Evolutionary conservation across 768 basidiomycete species (phyloP).

Genomic region (Strobilomyces confusus): DNA sequence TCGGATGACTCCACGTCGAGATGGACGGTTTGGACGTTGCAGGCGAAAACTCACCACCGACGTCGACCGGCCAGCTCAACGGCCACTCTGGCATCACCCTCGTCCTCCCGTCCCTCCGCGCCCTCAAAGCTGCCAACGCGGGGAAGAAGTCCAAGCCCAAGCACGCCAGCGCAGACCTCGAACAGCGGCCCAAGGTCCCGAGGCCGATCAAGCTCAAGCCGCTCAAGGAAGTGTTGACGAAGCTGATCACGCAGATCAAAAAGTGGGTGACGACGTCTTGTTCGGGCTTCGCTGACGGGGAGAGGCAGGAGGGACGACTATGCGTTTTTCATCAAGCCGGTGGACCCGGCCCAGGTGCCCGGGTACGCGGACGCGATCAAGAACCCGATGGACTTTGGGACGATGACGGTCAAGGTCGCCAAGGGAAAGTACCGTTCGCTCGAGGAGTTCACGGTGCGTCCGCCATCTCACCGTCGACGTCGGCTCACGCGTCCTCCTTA

Average conservation of each 20-base stretch:
- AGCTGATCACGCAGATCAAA: constrained; percentile 69
- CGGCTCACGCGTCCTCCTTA: neutral
- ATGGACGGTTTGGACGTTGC: constrained; percentile 33
- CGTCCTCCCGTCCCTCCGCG: constrained; percentile 63
- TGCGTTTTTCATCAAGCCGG: constrained; percentile 74
- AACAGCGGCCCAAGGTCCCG: constrained; percentile 32
- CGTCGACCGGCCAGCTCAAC: constrained; percentile 22
- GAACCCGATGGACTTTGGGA: constrained; percentile 90
- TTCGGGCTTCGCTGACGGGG: constrained; percentile 5
- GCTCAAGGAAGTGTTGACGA: constrained; percentile 66
- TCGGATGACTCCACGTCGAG: constrained; percentile 14
- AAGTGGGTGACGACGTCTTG: constrained; percentile 45
- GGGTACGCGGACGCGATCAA: constrained; percentile 69
- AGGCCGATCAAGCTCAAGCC: constrained; percentile 74
- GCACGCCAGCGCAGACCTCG: constrained; percentile 25
- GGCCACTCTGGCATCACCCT: constrained; percentile 55
- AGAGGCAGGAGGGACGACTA: constrained; percentile 73
- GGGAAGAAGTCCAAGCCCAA: constrained; percentile 45
- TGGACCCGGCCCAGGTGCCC: constrained; percentile 55
- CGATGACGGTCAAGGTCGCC: constrained; percentile 75
- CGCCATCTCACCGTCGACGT: neutral
- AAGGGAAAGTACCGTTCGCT: constrained; percentile 73
- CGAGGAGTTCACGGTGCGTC: constrained; percentile 72
- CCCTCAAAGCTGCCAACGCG: constrained; percentile 53
- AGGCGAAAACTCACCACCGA: constrained; percentile 30